Conservation (phyloP, 192 early-diverging fungal species). For the Gigaspora rosea region DNA sequence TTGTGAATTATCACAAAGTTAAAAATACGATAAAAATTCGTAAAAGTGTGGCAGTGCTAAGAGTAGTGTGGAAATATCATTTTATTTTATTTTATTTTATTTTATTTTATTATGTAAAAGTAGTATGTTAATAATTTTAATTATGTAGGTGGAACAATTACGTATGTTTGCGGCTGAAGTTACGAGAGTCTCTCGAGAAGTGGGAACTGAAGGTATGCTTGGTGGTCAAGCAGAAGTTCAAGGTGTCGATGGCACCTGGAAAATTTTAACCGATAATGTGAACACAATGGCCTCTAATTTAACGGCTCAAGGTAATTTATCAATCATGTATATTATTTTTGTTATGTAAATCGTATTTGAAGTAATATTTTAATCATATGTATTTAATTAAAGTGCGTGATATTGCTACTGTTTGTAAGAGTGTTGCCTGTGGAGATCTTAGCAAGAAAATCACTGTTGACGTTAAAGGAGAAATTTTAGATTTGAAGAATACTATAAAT, state of each 20-base stretch:
- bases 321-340: not conserved
- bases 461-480: constrained; percentile 56
- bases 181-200: constrained; percentile 51
- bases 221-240: constrained; percentile 59
- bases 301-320: constrained; percentile 52
- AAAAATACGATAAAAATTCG: not conserved
- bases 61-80: no score
- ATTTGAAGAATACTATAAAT: constrained; percentile 63
- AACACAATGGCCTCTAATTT: constrained; percentile 69
- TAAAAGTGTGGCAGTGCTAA: no score
- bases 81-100: no score
- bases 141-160: constrained; percentile 49
- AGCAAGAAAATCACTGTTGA: constrained; percentile 55
- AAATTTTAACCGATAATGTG: constrained; percentile 64
- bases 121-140: no score
- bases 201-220: constrained; percentile 50
- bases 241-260: constrained; percentile 63
- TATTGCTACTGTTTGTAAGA: constrained; percentile 63
- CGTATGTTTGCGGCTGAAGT: constrained; percentile 54
- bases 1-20: not conserved
- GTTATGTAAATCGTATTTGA: not conserved
- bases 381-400: constrained; percentile 33
- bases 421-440: constrained; percentile 58
- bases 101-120: not conserved
- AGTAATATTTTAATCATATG: not conserved